A percentile compares a stretch with the other conserved stretches of the same genome.
Evolutionary conservation across 352 stramenopile species (phyloP).

Genomic region (Blastocystis sp.): DNA sequence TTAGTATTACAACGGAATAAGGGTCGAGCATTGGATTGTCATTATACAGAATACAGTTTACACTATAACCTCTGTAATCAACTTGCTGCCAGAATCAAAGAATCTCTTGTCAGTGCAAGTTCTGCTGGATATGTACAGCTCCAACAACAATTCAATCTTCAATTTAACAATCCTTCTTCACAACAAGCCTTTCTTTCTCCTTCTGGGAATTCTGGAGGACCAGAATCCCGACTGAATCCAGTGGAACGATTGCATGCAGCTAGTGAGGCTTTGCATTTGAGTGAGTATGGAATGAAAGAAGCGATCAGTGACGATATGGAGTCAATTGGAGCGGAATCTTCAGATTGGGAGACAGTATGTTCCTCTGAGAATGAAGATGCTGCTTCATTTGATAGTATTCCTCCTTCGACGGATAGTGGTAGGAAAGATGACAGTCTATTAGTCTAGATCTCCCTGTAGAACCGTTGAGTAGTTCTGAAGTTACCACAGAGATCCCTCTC

Average conservation of each 20-base stretch:
- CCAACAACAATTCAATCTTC: conserved; percentile 33
- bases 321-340: not conserved
- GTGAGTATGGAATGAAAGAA: not conserved
- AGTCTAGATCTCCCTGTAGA: conserved; percentile 1
- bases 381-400: conserved; percentile 14
- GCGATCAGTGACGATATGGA: conserved; percentile 14
- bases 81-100: not conserved
- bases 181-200: not conserved
- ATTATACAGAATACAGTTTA: conserved; percentile 15
- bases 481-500: not conserved
- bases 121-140: conserved; percentile 15
- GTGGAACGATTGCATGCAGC: not conserved
- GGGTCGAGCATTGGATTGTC: conserved; percentile 6
- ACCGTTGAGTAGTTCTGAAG: not conserved
- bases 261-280: not conserved
- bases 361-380: not conserved
- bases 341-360: not conserved
- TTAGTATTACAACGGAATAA: conserved; percentile 17
- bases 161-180: not conserved
- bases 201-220: not conserved
- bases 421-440: not conserved
- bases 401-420: not conserved
- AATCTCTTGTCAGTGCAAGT: not conserved
- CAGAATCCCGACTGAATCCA: not conserved
- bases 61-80: conserved; percentile 53